phyloP scores from a whole-genome alignment of 78 protist genomes.

The Tieghemostelium lacteum region DNA sequence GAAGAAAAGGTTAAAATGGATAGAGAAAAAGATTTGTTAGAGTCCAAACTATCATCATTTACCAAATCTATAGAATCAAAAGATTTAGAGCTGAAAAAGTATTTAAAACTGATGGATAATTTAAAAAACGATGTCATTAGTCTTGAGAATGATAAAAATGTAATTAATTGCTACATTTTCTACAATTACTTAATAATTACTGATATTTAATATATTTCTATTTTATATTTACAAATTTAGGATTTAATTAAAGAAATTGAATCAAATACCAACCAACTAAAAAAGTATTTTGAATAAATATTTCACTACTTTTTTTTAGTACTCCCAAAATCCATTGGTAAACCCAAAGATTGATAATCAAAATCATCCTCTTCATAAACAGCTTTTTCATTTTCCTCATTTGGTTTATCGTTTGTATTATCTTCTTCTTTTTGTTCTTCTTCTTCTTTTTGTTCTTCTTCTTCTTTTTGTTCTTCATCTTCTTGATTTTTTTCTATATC shows the following conservation, averaged over 20 bases:
- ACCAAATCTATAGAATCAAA: too few species aligned
- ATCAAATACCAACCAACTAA: background rate
- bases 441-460: background rate
- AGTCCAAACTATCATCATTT: background rate
- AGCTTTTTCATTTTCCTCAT: background rate
- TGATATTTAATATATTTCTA: too few species aligned
- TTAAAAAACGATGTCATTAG: background rate
- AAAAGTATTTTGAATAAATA: too few species aligned
- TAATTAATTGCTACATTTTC: background rate
- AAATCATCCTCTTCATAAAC: background rate
- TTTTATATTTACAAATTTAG: background rate
- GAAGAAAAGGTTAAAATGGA: background rate
- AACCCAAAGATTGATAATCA: constrained; percentile 41
- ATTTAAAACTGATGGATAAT: background rate
- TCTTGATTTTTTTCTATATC: background rate
- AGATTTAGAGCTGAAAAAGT: background rate
- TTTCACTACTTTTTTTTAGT: constrained; percentile 34
- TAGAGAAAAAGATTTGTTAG: background rate
- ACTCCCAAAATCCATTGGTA: constrained; percentile 62
- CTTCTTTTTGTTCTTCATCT: background rate
- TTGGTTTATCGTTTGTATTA: background rate
- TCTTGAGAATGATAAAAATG: background rate
- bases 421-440: background rate
- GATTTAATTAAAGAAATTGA: background rate
- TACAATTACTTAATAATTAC: too few species aligned